Percentiles rank a stretch among this genome's conserved stretches.
Conservation (phyloP, 2,329 filamentous ascomycete species). For the Alternaria solani region DNA sequence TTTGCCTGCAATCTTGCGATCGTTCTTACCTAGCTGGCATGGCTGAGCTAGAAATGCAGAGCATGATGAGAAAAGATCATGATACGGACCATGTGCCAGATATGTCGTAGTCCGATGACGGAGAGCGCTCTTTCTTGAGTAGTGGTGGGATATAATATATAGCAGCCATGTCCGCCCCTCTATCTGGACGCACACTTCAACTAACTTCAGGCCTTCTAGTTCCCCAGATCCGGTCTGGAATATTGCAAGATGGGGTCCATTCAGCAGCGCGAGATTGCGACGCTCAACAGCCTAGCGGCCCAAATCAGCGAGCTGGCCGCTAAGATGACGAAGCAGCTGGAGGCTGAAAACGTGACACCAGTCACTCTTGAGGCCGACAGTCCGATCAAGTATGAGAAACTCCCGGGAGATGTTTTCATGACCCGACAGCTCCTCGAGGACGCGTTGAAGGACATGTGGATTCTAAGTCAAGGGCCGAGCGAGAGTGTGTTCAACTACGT, state of each 20-base stretch:
- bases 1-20: not conserved
- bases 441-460: slow-evolving; percentile 57
- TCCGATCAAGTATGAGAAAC: slow-evolving; percentile 52
- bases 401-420: slow-evolving; percentile 56
- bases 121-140: not conserved
- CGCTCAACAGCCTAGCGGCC: slow-evolving; percentile 55
- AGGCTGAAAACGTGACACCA: slow-evolving; percentile 54
- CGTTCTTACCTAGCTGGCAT: not conserved
- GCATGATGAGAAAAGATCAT: not conserved
- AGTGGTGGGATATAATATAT: not conserved
- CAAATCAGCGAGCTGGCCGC: slow-evolving; percentile 57
- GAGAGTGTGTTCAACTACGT: slow-evolving; percentile 58
- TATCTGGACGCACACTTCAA: not conserved
- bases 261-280: slow-evolving; percentile 35
- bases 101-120: not conserved
- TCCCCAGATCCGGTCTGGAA: not conserved
- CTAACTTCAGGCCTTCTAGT: not conserved
- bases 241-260: slow-evolving; percentile 28
- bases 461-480: slow-evolving; percentile 59
- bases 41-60: not conserved
- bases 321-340: slow-evolving; percentile 52
- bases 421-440: slow-evolving; percentile 57
- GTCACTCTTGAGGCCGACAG: slow-evolving; percentile 57
- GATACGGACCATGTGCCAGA: not conserved
- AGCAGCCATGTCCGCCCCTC: not conserved